phyloP scores from a whole-genome alignment of 2,329 filamentous ascomycete genomes.

The Neofusicoccum sp. region DNA sequence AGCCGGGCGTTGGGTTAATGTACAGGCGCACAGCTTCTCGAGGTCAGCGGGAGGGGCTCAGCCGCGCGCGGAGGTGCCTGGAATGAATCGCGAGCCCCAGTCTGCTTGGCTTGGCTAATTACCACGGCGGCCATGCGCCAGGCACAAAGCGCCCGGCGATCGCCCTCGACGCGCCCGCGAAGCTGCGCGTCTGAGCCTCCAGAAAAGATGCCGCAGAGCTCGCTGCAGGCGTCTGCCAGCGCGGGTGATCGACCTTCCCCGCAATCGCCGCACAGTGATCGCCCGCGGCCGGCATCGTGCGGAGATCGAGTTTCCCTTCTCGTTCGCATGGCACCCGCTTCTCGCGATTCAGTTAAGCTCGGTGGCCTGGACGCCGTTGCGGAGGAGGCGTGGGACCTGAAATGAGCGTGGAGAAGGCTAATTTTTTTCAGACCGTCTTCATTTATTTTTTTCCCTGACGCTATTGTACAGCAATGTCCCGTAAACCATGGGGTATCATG shows the following conservation, averaged over 20 bases:
- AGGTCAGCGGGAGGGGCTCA: constrained; percentile 20
- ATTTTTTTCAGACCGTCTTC: neutral
- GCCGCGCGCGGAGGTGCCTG: constrained; percentile 13
- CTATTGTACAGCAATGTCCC: constrained; percentile 6
- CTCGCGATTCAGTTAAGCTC: constrained; percentile 17
- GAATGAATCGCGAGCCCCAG: constrained; percentile 21
- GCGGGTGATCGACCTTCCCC: constrained; percentile 20
- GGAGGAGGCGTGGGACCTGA: constrained; percentile 5
- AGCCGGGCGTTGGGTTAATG: constrained; percentile 6
- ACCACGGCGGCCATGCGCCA: constrained; percentile 12
- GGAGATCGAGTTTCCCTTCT: constrained; percentile 19
- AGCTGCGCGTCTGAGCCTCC: neutral
- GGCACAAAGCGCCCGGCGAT: constrained; percentile 6
- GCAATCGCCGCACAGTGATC: constrained; percentile 13
- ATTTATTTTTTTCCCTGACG: neutral
- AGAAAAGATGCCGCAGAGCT: neutral
- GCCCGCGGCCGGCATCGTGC: constrained; percentile 2
- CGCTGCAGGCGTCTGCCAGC: neutral
- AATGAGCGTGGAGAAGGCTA: neutral
- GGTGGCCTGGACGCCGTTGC: neutral
- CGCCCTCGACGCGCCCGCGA: neutral
- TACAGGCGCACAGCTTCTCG: neutral
- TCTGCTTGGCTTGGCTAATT: constrained; percentile 20
- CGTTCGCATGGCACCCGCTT: constrained; percentile 4
- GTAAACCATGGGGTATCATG: neutral